Conservation (phyloP, 1,284 basidiomycete species). For the Ceratobasidium sp. region DNA sequence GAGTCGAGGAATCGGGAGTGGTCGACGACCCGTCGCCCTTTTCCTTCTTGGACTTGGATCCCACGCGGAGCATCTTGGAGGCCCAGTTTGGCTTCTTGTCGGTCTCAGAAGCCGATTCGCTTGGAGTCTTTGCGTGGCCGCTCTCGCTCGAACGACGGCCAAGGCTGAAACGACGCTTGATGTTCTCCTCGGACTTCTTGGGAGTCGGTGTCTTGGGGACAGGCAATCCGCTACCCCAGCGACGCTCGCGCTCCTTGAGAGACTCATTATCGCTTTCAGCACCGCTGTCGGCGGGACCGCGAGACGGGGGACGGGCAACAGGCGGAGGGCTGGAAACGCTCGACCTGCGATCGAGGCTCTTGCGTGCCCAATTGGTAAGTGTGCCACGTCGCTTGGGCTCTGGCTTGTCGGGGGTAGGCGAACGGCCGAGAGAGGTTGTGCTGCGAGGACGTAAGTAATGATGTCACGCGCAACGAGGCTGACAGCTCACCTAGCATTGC, state of each 20-base stretch:
- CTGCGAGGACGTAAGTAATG: conserved; percentile 24
- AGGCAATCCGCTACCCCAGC: conserved; percentile 18
- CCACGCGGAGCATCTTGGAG: conserved; percentile 18
- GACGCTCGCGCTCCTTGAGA: conserved; percentile 28
- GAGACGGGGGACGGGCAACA: conserved; percentile 15
- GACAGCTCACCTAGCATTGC: conserved; percentile 27
- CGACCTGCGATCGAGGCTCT: conserved; percentile 11
- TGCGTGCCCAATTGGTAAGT: conserved; percentile 27
- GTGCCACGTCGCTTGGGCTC: conserved; percentile 32
- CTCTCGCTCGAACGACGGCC: conserved; percentile 5
- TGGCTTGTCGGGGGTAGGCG: conserved; percentile 20
- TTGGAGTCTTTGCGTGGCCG: conserved; percentile 22
- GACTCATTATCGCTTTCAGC: conserved; percentile 23
- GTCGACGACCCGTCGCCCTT: conserved; percentile 13
- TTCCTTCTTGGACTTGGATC: conserved; percentile 27
- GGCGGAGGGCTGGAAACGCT: neutral
- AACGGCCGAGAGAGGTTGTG: conserved; percentile 17
- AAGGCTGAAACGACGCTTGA: conserved; percentile 31
- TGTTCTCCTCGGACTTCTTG: conserved; percentile 28
- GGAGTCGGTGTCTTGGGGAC: conserved; percentile 19
- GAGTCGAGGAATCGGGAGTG: neutral
- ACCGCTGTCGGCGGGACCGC: conserved; percentile 2
- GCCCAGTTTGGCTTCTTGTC: conserved; percentile 34
- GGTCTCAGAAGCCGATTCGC: conserved; percentile 8
- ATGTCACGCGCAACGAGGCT: conserved; percentile 31